Evolutionary conservation across 2,329 filamentous ascomycete genomes (phyloP).

Genomic region (Chaetomiaceae sp.): DNA sequence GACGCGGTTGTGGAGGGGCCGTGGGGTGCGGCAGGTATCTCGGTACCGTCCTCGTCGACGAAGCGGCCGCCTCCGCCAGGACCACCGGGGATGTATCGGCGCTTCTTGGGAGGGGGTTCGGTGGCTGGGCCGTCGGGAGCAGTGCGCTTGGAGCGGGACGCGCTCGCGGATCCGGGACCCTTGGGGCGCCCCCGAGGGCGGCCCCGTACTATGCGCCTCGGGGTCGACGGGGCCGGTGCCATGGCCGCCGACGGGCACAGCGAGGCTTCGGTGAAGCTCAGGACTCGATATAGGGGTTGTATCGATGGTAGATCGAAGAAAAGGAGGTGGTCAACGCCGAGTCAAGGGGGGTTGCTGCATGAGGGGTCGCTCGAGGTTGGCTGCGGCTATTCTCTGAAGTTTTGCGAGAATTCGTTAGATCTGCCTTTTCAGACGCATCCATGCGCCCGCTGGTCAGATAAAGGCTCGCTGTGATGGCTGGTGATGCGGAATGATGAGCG

Average conservation of each 20-base stretch:
- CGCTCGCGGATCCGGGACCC: constrained; percentile 30
- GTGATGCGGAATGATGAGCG: constrained; percentile 16
- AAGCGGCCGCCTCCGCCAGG: constrained; percentile 83
- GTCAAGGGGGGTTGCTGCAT: constrained; percentile 12
- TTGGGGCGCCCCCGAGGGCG: constrained; percentile 45
- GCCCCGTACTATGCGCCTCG: constrained; percentile 39
- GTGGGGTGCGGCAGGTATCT: constrained; percentile 49
- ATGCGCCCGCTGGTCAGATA: constrained; percentile 13
- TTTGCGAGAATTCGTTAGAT: constrained; percentile 11
- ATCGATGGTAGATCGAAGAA: background rate
- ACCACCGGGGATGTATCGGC: constrained; percentile 79
- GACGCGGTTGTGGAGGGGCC: constrained; percentile 49
- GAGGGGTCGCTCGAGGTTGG: constrained; percentile 22
- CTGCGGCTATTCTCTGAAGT: constrained; percentile 12
- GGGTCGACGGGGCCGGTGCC: constrained; percentile 35
- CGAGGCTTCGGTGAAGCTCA: background rate
- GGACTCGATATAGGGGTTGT: background rate
- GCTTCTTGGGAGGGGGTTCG: constrained; percentile 65
- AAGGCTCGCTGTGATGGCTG: constrained; percentile 17
- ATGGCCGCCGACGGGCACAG: constrained; percentile 22
- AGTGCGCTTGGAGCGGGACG: constrained; percentile 30
- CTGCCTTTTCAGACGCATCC: constrained; percentile 12
- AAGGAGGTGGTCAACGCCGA: constrained; percentile 17
- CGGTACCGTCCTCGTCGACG: constrained; percentile 65
- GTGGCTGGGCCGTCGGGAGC: constrained; percentile 35